Conservation (phyloP, 2,329 filamentous ascomycete genomes). For the Phaeoacremonium minimum region DNA sequence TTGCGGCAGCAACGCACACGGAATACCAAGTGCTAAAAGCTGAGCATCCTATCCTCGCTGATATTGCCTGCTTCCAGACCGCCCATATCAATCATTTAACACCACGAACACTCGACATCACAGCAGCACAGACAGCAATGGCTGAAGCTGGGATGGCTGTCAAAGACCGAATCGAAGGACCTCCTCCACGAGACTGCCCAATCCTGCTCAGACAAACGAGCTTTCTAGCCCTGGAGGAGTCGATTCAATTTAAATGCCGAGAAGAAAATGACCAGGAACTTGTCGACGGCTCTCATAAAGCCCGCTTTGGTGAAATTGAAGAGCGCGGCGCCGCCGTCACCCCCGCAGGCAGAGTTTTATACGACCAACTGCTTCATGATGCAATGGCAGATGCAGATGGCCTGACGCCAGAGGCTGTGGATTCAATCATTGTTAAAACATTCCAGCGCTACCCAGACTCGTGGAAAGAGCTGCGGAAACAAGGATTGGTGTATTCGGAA, state of each 20-base stretch:
- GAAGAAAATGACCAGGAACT: slow-evolving; percentile 3
- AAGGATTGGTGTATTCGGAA: slow-evolving; percentile 17
- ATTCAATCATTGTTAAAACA: background rate
- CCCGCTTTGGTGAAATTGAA: slow-evolving; percentile 49
- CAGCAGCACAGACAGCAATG: slow-evolving; percentile 38
- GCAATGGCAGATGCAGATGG: slow-evolving; percentile 14
- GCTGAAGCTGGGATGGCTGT: slow-evolving; percentile 28
- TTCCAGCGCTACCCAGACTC: slow-evolving; percentile 26
- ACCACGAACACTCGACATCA: slow-evolving; percentile 44
- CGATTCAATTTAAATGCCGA: slow-evolving; percentile 33
- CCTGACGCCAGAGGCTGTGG: background rate
- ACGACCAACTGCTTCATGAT: slow-evolving; percentile 34
- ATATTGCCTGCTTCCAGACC: slow-evolving; percentile 32
- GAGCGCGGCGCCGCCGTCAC: slow-evolving; percentile 47
- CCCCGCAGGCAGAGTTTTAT: slow-evolving; percentile 34
- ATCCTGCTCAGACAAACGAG: slow-evolving; percentile 50
- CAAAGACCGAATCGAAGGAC: slow-evolving; percentile 48
- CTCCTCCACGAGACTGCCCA: slow-evolving; percentile 34
- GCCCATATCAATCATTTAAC: slow-evolving; percentile 52
- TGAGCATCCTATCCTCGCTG: slow-evolving; percentile 43
- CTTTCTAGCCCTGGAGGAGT: slow-evolving; percentile 46
- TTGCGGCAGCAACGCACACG: slow-evolving; percentile 29
- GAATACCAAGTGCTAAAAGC: slow-evolving; percentile 35
- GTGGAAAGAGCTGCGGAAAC: slow-evolving; percentile 17
- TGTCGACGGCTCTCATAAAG: slow-evolving; percentile 33